Conservation (phyloP, 306 rosid species). For the Prunus salicina region DNA sequence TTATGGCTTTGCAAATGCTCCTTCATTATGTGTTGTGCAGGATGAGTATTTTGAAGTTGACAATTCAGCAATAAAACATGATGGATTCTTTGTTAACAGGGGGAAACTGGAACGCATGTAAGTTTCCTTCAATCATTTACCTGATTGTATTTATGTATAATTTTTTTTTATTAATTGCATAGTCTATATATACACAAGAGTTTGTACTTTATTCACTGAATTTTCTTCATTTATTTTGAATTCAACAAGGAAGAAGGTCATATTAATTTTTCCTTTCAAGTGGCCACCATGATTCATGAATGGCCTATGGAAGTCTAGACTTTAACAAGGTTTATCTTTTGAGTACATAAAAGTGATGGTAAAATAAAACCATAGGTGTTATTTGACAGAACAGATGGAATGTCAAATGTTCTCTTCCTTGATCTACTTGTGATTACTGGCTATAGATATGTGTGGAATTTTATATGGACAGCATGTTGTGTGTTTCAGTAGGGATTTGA, state of each 20-base stretch:
- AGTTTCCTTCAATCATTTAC: conserved; percentile 33
- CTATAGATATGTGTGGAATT: not conserved
- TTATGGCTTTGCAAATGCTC: conserved; percentile 12
- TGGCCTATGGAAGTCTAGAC: not conserved
- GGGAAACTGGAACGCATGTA: conserved; percentile 89
- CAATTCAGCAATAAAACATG: conserved; percentile 85
- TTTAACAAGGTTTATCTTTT: not conserved
- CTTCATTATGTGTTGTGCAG: conserved; percentile 47
- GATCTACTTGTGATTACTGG: not conserved
- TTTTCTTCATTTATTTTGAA: too few relatives aligned
- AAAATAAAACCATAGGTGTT: not conserved
- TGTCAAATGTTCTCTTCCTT: not conserved
- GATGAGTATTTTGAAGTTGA: conserved; percentile 98
- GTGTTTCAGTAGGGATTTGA: not conserved
- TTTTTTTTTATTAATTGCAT: not conserved
- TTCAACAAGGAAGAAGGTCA: not conserved
- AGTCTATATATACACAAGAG: not conserved
- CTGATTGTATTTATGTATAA: not conserved
- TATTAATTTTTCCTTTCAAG: not conserved
- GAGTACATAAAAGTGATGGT: not conserved
- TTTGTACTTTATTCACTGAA: not conserved
- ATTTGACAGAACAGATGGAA: not conserved
- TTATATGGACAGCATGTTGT: not conserved
- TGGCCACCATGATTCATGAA: too few relatives aligned
- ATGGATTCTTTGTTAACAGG: conserved; percentile 92